Evolutionary conservation across 306 rosid species (phyloP), one percentile per base, ranked within the genome.

Genomic region (Sicyos edulis): DNA sequence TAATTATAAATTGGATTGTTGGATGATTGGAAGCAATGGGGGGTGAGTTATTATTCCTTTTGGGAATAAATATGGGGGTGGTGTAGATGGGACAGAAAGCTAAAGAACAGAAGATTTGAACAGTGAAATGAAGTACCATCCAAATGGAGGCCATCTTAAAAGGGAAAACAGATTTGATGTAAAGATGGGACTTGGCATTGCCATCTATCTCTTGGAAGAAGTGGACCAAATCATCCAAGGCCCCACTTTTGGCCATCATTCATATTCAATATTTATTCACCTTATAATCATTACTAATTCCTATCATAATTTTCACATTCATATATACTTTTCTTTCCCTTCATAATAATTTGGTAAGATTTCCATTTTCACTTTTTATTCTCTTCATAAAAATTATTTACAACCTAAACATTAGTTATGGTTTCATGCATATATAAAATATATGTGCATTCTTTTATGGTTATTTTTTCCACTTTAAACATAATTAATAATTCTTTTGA

Each of bases 21-120:
- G 88, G 86, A 77, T 83, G 81, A 88, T 80, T 86, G 88, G 85
- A 73, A 83, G 88, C 85, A 81, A 65, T 4, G 37, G 52, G 64
- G 21, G 77, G 74, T 4, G 85, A 86, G 96, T 81, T 89, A 89
- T 88, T 32, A 85, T 85, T 87, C 84, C 77, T 78, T 83, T 87
- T 78, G 96, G 34, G 89, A 88, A 85, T 60, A 29, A 60, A 60
- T 88, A 81, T 86, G 82, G 82, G 88, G 83, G 37, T 88, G 97
- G 97, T 88, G 24, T 26, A 49, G 69, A 62, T 62, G 95, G 92
- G 96, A 92, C 96, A 90, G 96, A 92, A 90, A 88, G 98, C 83
- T 90, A 86, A 79, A 87, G 91, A 90, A 92, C 98, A 88, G 96
- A 92, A 84, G 89, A 86, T 85, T 75, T 73, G 82, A 40, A 90